Conservation (phyloP, 352 stramenopile species). For the Pseudoperonospora humuli region DNA sequence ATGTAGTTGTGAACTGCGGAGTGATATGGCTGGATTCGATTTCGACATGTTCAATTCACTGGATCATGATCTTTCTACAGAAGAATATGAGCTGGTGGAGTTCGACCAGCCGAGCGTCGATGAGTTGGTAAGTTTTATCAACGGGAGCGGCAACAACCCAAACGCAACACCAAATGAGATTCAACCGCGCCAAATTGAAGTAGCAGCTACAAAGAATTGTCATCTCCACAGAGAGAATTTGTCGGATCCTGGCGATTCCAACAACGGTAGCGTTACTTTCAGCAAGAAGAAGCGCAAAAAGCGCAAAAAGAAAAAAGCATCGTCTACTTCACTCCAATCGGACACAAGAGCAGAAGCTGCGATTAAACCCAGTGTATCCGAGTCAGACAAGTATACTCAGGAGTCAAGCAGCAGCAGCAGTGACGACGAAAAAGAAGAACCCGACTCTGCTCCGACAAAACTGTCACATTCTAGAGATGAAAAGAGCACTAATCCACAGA, state of each 20-base stretch:
- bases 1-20: conserved; percentile 46
- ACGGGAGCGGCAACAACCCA: conserved; percentile 32
- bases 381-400: conserved; percentile 5
- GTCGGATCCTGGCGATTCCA: conserved; percentile 21
- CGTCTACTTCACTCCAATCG: conserved; percentile 11
- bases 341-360: conserved; percentile 2
- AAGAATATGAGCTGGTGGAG: conserved; percentile 74
- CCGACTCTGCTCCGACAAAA: conserved; percentile 5
- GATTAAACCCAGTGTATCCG: conserved; percentile 2
- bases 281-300: conserved; percentile 70
- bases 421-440: conserved; percentile 21
- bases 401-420: conserved; percentile 23
- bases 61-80: conserved; percentile 66
- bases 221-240: conserved; percentile 20
- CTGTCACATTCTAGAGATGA: conserved; percentile 1
- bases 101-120: conserved; percentile 78
- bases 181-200: conserved; percentile 21
- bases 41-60: conserved; percentile 75
- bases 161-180: conserved; percentile 15
- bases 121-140: conserved; percentile 78
- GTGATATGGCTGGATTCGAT: conserved; percentile 58
- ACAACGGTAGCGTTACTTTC: conserved; percentile 9
- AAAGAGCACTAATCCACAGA: conserved; percentile 16
- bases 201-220: conserved; percentile 18
- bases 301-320: conserved; percentile 63